phyloP scores from a whole-genome alignment of 345 rosid genomes.

The Aurinia saxatilis region DNA sequence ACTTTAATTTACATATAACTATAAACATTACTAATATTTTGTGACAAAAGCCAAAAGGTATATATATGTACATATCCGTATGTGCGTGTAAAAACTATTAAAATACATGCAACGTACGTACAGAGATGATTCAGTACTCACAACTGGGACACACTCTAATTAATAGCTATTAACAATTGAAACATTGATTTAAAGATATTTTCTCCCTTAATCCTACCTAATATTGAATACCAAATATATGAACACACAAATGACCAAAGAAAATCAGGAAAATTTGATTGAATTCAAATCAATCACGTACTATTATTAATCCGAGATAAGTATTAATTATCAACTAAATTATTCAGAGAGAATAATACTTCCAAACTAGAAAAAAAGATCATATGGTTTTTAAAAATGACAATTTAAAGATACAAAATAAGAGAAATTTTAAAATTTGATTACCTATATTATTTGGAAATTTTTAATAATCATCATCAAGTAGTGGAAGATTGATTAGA shows the following conservation, averaged over 20 bases:
- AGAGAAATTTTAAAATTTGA: neutral
- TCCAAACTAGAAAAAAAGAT: neutral
- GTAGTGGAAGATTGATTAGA: constrained; percentile 20
- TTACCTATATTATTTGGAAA: constrained; percentile 19
- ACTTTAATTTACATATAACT: too few relatives aligned
- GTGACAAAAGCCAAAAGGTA: too few relatives aligned
- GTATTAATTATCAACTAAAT: neutral
- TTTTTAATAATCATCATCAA: neutral
- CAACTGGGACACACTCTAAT: neutral
- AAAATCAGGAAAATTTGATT: neutral
- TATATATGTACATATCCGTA: too few relatives aligned
- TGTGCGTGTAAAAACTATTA: too few relatives aligned
- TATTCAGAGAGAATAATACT: constrained; percentile 9
- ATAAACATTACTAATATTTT: too few relatives aligned
- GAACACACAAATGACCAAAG: neutral
- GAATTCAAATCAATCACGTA: neutral
- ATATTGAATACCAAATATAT: neutral
- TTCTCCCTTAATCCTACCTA: neutral
- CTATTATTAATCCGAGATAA: too few relatives aligned
- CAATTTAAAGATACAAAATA: neutral
- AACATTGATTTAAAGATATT: neutral
- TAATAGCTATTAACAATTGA: neutral
- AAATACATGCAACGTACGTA: constrained; percentile 10
- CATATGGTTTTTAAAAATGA: neutral
- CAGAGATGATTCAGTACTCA: neutral